A percentile compares a stretch with the other conserved stretches of the same genome.
Evolutionary conservation across 73 alveolate species (phyloP).

Genomic region (Blepharisma japonicum): DNA sequence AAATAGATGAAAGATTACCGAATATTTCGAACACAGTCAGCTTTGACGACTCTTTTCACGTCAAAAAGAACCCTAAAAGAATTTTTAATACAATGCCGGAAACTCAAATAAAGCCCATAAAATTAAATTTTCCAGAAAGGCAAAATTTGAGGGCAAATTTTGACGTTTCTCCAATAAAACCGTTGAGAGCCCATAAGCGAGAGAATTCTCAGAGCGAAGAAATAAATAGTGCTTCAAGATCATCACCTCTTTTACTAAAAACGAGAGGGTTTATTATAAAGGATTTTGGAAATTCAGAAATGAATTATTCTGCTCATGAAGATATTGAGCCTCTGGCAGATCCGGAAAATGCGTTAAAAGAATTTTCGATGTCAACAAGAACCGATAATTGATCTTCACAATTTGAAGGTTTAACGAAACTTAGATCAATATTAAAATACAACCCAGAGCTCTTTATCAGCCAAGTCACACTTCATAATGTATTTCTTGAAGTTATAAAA

Average conservation of each 20-base stretch:
- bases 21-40: too few relatives aligned
- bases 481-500: conserved; percentile 8
- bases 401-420: conserved; percentile 4
- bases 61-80: too few relatives aligned
- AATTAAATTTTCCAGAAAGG: too few relatives aligned
- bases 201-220: neutral
- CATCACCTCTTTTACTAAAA: neutral
- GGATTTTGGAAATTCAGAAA: neutral
- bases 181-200: neutral
- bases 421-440: conserved; percentile 2
- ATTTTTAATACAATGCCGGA: too few relatives aligned
- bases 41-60: too few relatives aligned
- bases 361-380: neutral
- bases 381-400: neutral
- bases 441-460: conserved; percentile 21
- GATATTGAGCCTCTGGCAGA: neutral
- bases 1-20: too few relatives aligned
- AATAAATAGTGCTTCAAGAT: neutral
- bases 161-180: too few relatives aligned
- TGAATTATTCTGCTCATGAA: neutral
- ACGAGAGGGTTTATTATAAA: neutral
- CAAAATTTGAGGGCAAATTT: too few relatives aligned
- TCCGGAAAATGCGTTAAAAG: neutral
- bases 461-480: conserved; percentile 17
- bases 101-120: too few relatives aligned